Base-by-base conservation (phyloP, 495 filamentous ascomycete genomes). In the Haplographium delicatum region DNA sequence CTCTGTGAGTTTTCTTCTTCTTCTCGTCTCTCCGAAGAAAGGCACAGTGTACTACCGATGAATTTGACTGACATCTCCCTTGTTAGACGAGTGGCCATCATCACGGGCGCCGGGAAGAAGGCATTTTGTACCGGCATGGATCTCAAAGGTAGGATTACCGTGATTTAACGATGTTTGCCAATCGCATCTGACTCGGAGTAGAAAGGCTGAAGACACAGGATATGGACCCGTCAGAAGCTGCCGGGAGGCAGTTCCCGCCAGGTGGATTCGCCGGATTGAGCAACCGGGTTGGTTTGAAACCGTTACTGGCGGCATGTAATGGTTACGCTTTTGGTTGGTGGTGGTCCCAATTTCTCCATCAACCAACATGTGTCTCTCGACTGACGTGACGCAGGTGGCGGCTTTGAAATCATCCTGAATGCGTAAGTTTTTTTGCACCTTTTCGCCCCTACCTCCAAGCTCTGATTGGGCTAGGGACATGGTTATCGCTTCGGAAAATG, bases 271-370 rank as follows among this genome's bases (percentile, higher is more conserved):
- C 34, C 4, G 56, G 56, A 2, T 45, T 62, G 30, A 37, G 52
- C 6, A 49, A 47, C 7, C 47, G 59, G 4, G 33, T 22, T 10
- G 72, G 65, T 8, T 70, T 67, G 38, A 75, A 75, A 48, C 83
- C 83, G 7, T 69, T 86, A 16, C 79, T 86, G 51, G 73, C 78
- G 4, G 83, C 83, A 3, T 74, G 83, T 20, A 81, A 84, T 52
- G 83, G 83, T 15, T 62, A 49, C 20, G 42, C 40, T 13, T 44
- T 48, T n/a, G 59, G 83, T n/a, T n/a, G n/a, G n/a, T n/a, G n/a
- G n/a, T n/a, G n/a, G n/a, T n/a, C n/a, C n/a, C n/a, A n/a, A n/a
- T n/a, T n/a, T n/a, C n/a, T n/a, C n/a, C n/a, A n/a, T n/a, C n/a
- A n/a, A n/a, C n/a, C n/a, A n/a, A n/a, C n/a, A n/a, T n/a, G n/a